Conservation (phyloP, 2,329 filamentous ascomycete species). For the Coniochaeta sp. region DNA sequence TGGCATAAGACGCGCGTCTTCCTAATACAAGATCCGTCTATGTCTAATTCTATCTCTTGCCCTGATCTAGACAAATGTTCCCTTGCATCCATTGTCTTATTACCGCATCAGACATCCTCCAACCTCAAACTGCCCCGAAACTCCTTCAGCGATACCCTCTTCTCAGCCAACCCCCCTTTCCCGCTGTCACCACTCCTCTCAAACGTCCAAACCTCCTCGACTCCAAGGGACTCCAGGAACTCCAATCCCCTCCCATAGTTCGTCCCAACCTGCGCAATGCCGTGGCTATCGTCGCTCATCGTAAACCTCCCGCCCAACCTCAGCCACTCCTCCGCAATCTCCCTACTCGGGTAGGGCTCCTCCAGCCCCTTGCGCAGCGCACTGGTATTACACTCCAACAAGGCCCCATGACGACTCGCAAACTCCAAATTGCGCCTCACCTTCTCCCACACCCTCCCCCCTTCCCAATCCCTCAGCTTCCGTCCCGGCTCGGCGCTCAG, state of each 20-base stretch:
- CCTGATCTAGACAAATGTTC: neutral
- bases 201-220: slow-evolving; percentile 55
- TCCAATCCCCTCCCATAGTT: slow-evolving; percentile 68
- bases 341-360: slow-evolving; percentile 79
- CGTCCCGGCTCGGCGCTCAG: slow-evolving; percentile 62
- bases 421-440: slow-evolving; percentile 68
- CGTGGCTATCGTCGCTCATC: slow-evolving; percentile 92
- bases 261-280: slow-evolving; percentile 76
- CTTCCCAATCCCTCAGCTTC: slow-evolving; percentile 38
- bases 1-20: neutral
- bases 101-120: neutral
- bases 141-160: slow-evolving; percentile 28
- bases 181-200: slow-evolving; percentile 19
- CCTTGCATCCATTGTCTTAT: neutral
- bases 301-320: slow-evolving; percentile 73
- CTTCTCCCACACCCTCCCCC: slow-evolving; percentile 59
- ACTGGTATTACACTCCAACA: slow-evolving; percentile 85
- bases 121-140: slow-evolving; percentile 26
- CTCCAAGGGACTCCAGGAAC: slow-evolving; percentile 61
- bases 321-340: slow-evolving; percentile 74
- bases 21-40: neutral
- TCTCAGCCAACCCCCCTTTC: neutral
- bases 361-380: slow-evolving; percentile 81
- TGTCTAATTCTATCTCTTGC: neutral
- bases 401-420: slow-evolving; percentile 65